Evolutionary conservation across 495 filamentous ascomycete species (phyloP).

Genomic region (Penicillium turbatum): DNA sequence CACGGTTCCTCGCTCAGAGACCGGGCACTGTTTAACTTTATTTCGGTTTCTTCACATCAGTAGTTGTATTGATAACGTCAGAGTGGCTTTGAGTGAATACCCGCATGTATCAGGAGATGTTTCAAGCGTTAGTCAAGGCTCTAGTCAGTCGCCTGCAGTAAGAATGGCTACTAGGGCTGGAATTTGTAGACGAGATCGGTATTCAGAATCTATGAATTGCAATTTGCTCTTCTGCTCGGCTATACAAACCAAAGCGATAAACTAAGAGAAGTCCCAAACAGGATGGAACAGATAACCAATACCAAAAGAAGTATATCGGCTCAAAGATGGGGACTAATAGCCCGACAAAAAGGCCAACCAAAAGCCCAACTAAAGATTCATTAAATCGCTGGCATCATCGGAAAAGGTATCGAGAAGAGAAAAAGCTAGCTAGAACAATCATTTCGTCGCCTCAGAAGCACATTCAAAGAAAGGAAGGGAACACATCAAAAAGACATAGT

Average conservation of each 20-base stretch:
- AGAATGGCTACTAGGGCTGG: neutral
- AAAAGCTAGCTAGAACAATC: slow-evolving; percentile 1
- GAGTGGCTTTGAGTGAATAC: too few species aligned
- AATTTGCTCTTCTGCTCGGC: neutral
- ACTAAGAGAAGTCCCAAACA: neutral
- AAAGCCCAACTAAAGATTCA: slow-evolving; percentile 1
- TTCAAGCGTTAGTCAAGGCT: too few species aligned
- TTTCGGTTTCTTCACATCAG: too few species aligned
- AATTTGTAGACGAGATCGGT: neutral
- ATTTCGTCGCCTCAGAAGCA: slow-evolving; percentile 1
- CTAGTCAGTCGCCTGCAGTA: too few species aligned
- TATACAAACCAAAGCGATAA: neutral
- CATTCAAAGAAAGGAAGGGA: neutral
- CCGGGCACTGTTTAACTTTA: too few species aligned
- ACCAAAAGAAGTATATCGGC: neutral
- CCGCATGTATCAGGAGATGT: too few species aligned
- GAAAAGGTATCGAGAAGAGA: neutral
- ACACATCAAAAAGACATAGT: slow-evolving; percentile 7
- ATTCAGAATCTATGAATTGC: neutral
- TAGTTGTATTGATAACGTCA: too few species aligned
- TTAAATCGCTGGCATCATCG: slow-evolving; percentile 2
- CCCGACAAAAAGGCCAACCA: neutral
- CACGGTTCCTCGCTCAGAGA: too few species aligned
- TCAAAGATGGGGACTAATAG: neutral
- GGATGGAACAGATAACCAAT: neutral